Evolutionary conservation across 257 asterid species (phyloP).

Genomic region (Solanum ossicruentum): DNA sequence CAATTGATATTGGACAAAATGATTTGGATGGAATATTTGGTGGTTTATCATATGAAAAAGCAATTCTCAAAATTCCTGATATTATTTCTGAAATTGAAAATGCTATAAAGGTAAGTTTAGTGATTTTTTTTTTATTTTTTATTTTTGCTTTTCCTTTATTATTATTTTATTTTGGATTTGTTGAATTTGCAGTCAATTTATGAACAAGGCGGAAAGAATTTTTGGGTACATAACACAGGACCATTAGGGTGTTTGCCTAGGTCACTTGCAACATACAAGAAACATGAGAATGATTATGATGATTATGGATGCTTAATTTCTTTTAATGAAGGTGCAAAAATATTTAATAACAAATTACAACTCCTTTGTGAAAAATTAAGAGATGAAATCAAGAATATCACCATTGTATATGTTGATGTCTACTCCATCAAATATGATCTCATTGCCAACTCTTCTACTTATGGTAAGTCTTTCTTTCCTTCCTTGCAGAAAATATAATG

Average conservation of each 20-base stretch:
- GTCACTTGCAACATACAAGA: constrained; percentile 7
- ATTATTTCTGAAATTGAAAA: constrained; percentile 27
- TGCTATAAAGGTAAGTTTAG: constrained; percentile 18
- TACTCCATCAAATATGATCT: constrained; percentile 37
- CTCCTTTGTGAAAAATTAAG: constrained; percentile 8
- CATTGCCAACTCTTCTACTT: constrained; percentile 14
- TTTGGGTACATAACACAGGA: constrained; percentile 44
- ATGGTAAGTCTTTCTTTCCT: constrained; percentile 14
- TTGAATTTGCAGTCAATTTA: constrained; percentile 10
- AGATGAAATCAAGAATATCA: constrained; percentile 6
- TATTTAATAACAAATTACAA: constrained; percentile 15
- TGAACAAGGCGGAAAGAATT: constrained; percentile 20
- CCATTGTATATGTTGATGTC: constrained; percentile 30
- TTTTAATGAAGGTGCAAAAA: constrained; percentile 22
- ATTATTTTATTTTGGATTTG: neutral
- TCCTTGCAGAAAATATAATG: neutral
- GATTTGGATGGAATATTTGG: constrained; percentile 19
- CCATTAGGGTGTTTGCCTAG: constrained; percentile 43
- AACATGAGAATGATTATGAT: constrained; percentile 15
- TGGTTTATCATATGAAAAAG: constrained; percentile 8
- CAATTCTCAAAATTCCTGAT: constrained; percentile 18
- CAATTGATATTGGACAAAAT: constrained; percentile 39
- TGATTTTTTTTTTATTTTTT: neutral
- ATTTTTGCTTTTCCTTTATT: neutral
- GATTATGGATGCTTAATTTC: constrained; percentile 22